phyloP scores from a whole-genome alignment of 345 rosid genomes.

The Boechera retrofracta region DNA sequence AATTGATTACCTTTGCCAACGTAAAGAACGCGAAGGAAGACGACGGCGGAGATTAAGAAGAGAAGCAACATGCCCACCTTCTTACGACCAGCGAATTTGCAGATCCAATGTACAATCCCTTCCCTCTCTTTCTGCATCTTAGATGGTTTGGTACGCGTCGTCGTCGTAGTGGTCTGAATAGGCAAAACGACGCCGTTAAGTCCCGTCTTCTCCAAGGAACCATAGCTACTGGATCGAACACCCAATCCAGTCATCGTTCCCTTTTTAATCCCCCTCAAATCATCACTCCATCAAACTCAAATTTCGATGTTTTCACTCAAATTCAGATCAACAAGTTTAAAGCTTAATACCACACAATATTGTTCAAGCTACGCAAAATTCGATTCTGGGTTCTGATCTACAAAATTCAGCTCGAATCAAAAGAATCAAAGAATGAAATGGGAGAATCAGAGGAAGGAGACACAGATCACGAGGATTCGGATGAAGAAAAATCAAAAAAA shows the following conservation, averaged over 20 bases:
- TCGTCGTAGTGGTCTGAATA: constrained; percentile 47
- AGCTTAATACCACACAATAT: constrained; percentile 23
- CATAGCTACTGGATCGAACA: constrained; percentile 84
- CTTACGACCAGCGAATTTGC: constrained; percentile 89
- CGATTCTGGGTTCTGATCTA: constrained; percentile 35
- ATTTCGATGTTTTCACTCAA: constrained; percentile 22
- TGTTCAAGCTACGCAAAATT: constrained; percentile 22
- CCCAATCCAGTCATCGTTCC: constrained; percentile 75
- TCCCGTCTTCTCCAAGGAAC: constrained; percentile 76
- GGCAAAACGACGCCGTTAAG: constrained; percentile 61
- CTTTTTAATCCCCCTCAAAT: constrained; percentile 8
- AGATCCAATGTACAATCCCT: constrained; percentile 79
- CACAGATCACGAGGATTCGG: constrained; percentile 35
- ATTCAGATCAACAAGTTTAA: constrained; percentile 32
- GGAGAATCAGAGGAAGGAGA: constrained; percentile 6
- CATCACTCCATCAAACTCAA: constrained; percentile 48
- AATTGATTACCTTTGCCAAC: constrained; percentile 71
- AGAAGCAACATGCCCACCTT: constrained; percentile 94
- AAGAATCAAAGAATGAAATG: constrained; percentile 6
- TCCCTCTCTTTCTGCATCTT: constrained; percentile 92
- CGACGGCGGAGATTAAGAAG: constrained; percentile 78
- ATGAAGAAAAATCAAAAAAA: background rate
- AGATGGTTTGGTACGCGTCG: constrained; percentile 61
- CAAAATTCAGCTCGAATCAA: constrained; percentile 33
- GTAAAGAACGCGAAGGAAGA: constrained; percentile 80